phyloP scores from a whole-genome alignment of 106 monocot genomes.

The Iris macrosiphon region DNA sequence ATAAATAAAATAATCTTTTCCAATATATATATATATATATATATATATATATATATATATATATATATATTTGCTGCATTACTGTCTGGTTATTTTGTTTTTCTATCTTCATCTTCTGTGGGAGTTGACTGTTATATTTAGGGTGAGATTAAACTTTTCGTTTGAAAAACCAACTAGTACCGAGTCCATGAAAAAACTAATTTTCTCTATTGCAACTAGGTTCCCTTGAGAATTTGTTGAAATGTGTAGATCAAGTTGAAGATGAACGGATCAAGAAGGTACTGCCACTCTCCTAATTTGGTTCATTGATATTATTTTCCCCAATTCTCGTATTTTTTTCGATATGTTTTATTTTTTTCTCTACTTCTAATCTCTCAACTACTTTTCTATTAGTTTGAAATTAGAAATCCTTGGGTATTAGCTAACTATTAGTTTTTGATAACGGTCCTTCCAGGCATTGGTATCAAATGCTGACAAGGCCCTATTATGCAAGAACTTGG shows the following conservation, averaged over 20 bases:
- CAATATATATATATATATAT: no score
- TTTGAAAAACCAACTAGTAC: neutral
- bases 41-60: no score
- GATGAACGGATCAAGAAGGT: conserved; percentile 83
- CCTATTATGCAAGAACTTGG: conserved; percentile 77
- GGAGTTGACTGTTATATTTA: no score
- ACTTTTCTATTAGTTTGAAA: neutral
- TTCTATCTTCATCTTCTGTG: no score
- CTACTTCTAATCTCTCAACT: neutral
- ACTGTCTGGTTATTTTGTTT: no score
- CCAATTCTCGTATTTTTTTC: neutral
- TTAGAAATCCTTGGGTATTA: neutral
- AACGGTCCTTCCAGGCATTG: conserved; percentile 43
- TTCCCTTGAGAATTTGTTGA: conserved; percentile 83
- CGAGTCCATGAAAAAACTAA: neutral
- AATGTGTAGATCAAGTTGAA: conserved; percentile 71
- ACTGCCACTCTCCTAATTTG: neutral
- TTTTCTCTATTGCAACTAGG: conserved; percentile 27
- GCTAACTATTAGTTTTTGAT: neutral
- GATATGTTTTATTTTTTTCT: neutral
- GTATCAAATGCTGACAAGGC: conserved; percentile 49
- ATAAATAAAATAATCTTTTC: no score
- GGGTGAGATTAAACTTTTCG: neutral
- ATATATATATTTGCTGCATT: no score
- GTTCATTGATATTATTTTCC: neutral